Conservation (phyloP, 495 filamentous ascomycete species). For the Penicillium coprophilum region DNA sequence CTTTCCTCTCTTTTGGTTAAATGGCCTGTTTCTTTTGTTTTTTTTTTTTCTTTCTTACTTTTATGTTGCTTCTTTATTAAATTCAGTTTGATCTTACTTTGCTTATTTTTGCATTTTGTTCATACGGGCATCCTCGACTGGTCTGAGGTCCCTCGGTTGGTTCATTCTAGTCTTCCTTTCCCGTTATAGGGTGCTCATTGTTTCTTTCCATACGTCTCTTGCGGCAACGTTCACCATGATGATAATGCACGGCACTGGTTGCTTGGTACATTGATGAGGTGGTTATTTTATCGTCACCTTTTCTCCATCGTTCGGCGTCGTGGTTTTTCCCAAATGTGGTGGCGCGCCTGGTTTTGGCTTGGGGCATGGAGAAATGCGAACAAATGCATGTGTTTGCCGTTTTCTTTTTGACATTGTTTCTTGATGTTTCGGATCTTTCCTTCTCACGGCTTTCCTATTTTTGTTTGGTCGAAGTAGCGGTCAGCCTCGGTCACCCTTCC, state of each 20-base stretch:
- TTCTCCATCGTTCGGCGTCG: conserved; percentile 32
- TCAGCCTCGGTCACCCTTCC: neutral
- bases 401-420: neutral
- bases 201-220: conserved; percentile 14
- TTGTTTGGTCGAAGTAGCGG: neutral
- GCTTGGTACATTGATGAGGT: conserved; percentile 22
- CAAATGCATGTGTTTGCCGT: conserved; percentile 7
- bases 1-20: conserved; percentile 1
- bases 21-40: conserved; percentile 1
- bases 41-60: conserved; percentile 2
- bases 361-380: conserved; percentile 5
- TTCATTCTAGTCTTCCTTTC: conserved; percentile 16
- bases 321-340: conserved; percentile 22
- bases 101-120: conserved; percentile 20
- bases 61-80: conserved; percentile 6
- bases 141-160: conserved; percentile 25
- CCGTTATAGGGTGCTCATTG: conserved; percentile 18
- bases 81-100: conserved; percentile 3
- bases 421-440: neutral
- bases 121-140: conserved; percentile 25
- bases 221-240: conserved; percentile 14
- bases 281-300: conserved; percentile 7
- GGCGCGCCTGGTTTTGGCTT: conserved; percentile 11
- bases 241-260: conserved; percentile 23
- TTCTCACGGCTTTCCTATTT: neutral